Evolutionary conservation across 768 basidiomycete genomes (phyloP).

Genomic region (Boletus rex-veris): DNA sequence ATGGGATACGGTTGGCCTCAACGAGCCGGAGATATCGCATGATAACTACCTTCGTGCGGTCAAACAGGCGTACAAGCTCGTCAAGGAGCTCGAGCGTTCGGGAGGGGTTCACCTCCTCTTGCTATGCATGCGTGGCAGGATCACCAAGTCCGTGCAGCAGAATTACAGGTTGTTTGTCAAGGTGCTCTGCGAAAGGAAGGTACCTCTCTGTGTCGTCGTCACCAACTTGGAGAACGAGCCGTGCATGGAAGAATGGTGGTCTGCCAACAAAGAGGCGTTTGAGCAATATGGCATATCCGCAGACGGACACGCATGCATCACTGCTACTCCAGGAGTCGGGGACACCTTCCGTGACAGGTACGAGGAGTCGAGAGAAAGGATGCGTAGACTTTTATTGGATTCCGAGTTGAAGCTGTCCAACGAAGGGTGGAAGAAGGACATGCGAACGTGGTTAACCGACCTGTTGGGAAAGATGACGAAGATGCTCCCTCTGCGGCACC

Average conservation of each 20-base stretch:
- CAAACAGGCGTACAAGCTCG: conserved; percentile 30
- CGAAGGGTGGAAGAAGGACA: conserved; percentile 19
- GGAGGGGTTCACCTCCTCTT: conserved; percentile 41
- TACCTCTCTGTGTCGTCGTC: conserved; percentile 38
- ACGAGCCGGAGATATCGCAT: conserved; percentile 23
- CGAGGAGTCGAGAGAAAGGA: conserved; percentile 27
- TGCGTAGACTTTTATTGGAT: conserved; percentile 17
- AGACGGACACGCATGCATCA: conserved; percentile 40
- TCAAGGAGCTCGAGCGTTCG: conserved; percentile 29
- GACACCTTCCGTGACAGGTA: conserved; percentile 27
- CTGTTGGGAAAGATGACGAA: conserved; percentile 21
- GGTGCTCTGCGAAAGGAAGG: conserved; percentile 36
- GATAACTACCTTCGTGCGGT: conserved; percentile 24
- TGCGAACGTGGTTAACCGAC: conserved; percentile 12
- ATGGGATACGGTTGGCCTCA: conserved; percentile 34
- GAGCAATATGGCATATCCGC: conserved; percentile 26
- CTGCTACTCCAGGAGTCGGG: conserved; percentile 28
- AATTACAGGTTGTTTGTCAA: conserved; percentile 40
- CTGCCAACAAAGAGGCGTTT: conserved; percentile 32
- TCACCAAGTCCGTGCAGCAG: conserved; percentile 33
- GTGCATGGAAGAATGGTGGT: conserved; percentile 40
- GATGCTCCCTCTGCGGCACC: conserved; percentile 10
- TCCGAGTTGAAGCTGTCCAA: neutral
- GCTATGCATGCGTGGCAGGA: conserved; percentile 37
- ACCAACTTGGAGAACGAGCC: conserved; percentile 38